Conservation (phyloP, 2,329 filamentous ascomycete genomes). For the Graphium sp. region DNA sequence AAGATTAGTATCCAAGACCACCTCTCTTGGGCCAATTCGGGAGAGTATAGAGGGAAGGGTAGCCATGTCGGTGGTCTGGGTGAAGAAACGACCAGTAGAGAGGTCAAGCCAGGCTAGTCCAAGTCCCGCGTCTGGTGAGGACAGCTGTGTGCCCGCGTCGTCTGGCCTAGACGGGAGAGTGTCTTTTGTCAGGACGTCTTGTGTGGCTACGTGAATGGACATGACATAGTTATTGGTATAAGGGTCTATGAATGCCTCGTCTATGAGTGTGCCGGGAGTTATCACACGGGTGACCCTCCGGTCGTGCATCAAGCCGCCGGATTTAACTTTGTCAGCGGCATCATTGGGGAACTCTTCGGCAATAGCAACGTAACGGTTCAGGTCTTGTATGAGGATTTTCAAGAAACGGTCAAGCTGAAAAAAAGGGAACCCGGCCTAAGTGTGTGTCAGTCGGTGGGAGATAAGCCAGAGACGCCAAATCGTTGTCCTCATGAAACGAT, state of each 20-base stretch:
- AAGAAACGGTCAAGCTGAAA: constrained; percentile 86
- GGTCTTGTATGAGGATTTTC: constrained; percentile 81
- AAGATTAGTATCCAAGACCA: constrained; percentile 55
- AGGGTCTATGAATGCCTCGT: constrained; percentile 93
- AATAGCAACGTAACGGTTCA: constrained; percentile 81
- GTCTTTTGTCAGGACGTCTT: background rate
- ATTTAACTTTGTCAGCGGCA: constrained; percentile 50
- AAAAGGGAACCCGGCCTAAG: constrained; percentile 76
- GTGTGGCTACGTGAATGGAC: constrained; percentile 47
- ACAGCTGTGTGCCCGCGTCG: no score
- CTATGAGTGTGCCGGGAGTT: constrained; percentile 88
- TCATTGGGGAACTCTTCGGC: constrained; percentile 81
- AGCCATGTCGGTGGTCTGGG: constrained; percentile 54
- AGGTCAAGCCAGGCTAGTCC: constrained; percentile 90
- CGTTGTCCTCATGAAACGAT: constrained; percentile 1
- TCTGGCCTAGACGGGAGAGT: no score
- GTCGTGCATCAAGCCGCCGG: constrained; percentile 68
- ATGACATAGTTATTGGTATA: constrained; percentile 88
- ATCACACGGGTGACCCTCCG: constrained; percentile 74
- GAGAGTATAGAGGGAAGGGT: constrained; percentile 68
- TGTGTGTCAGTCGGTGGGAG: no score
- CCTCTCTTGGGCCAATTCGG: constrained; percentile 68
- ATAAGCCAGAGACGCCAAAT: no score
- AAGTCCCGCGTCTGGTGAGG: constrained; percentile 20
- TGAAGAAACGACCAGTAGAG: constrained; percentile 88